Evolutionary conservation across 306 rosid species (phyloP).

Genomic region (Rosa chinensis): DNA sequence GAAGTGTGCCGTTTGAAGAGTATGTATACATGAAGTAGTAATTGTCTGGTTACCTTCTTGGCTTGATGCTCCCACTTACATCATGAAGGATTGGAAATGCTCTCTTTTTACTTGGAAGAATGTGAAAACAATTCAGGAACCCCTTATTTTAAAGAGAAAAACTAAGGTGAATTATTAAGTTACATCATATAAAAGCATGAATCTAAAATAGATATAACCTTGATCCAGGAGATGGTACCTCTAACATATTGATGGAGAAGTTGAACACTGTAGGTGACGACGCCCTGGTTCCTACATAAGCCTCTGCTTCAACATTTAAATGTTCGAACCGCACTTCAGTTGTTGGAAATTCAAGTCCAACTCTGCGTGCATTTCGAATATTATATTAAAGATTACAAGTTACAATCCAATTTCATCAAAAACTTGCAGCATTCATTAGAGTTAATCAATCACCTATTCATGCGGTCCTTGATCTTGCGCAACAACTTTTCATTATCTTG

Average conservation of each 20-base stretch:
- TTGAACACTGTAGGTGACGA: constrained; percentile 57
- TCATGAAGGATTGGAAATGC: constrained; percentile 53
- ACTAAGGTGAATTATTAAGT: neutral
- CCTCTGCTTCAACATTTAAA: constrained; percentile 54
- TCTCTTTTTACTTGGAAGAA: constrained; percentile 66
- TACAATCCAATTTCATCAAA: neutral
- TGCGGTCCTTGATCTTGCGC: neutral
- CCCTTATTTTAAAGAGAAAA: constrained; percentile 35
- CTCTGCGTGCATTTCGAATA: neutral
- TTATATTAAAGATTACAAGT: too few species aligned
- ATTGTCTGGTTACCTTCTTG: constrained; percentile 51
- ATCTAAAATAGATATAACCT: neutral
- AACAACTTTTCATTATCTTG: neutral
- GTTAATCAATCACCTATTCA: neutral
- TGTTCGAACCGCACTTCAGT: constrained; percentile 69
- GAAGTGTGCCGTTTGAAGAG: constrained; percentile 14
- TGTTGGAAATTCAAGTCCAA: constrained; percentile 37
- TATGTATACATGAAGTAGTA: neutral
- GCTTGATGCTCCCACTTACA: constrained; percentile 77
- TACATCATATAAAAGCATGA: neutral
- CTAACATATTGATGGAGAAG: constrained; percentile 49
- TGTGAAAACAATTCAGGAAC: constrained; percentile 49
- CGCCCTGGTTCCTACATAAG: constrained; percentile 58
- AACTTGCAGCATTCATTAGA: neutral
- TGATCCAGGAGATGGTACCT: constrained; percentile 40